A percentile compares a stretch with the other conserved stretches of the same genome.
Conservation (phyloP, 2,329 filamentous ascomycete genomes). For the Arthrobotrys musiformis region DNA sequence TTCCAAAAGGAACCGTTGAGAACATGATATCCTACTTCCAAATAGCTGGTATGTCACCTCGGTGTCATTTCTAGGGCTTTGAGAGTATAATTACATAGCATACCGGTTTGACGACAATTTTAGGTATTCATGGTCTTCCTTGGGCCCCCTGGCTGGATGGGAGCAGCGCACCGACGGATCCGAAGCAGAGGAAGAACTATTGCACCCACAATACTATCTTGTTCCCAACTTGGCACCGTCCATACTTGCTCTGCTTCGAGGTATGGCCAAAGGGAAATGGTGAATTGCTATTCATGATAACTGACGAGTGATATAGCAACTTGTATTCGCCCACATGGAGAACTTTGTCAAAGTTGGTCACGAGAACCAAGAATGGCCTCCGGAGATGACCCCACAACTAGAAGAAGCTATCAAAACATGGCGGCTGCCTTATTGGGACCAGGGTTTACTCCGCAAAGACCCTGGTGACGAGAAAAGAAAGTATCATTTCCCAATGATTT, state of each 20-base stretch:
- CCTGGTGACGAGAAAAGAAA: not conserved
- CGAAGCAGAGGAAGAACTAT: not conserved
- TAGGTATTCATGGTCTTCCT: not conserved
- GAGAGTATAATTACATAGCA: not conserved
- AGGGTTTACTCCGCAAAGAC: not conserved
- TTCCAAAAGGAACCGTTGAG: not conserved
- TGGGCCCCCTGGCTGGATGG: not conserved
- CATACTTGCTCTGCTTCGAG: not conserved
- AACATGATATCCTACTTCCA: not conserved
- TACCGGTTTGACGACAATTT: not conserved
- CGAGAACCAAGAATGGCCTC: not conserved
- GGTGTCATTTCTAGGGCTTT: not conserved
- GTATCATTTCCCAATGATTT: not conserved
- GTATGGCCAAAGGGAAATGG: not conserved
- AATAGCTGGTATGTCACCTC: not conserved
- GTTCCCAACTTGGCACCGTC: not conserved
- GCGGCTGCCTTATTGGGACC: not conserved
- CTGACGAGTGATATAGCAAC: not conserved
- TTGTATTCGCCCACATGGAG: not conserved
- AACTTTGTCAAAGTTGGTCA: not conserved
- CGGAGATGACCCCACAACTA: not conserved
- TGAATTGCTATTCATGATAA: no score
- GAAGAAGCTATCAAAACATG: not conserved
- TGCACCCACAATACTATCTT: not conserved
- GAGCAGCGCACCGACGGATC: not conserved